Evolutionary conservation across 2,329 filamentous ascomycete species (phyloP).

Genomic region (Stagonosporopsis vannaccii): DNA sequence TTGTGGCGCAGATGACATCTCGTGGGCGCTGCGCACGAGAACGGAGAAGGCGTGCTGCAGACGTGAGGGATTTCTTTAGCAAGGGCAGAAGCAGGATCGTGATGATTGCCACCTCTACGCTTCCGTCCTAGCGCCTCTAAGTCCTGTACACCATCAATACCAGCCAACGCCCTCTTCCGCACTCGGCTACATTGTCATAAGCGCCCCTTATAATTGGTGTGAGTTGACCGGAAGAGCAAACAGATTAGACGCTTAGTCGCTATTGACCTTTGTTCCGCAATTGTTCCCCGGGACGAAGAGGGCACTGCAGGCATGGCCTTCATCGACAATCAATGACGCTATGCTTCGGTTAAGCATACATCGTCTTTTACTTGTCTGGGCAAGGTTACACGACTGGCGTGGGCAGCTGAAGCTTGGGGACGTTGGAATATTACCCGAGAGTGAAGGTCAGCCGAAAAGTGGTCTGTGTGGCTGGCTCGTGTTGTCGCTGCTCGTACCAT

Average conservation of each 20-base stretch:
- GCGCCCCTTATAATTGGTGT: slow-evolving; percentile 24
- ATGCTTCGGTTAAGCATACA: slow-evolving; percentile 14
- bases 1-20: slow-evolving; percentile 20
- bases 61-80: slow-evolving; percentile 22
- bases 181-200: slow-evolving; percentile 15
- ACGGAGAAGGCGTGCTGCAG: slow-evolving; percentile 19
- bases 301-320: neutral
- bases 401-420: slow-evolving; percentile 16
- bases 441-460: slow-evolving; percentile 15
- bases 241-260: neutral
- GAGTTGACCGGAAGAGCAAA: slow-evolving; percentile 1
- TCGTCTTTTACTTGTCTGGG: slow-evolving; percentile 7
- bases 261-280: slow-evolving; percentile 23
- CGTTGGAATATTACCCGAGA: slow-evolving; percentile 11
- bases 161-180: slow-evolving; percentile 22
- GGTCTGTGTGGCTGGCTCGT: slow-evolving; percentile 9
- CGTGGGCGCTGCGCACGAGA: slow-evolving; percentile 19
- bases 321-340: slow-evolving; percentile 13
- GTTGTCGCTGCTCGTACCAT: neutral
- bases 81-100: slow-evolving; percentile 15
- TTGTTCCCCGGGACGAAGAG: slow-evolving; percentile 32
- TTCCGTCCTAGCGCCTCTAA: slow-evolving; percentile 4
- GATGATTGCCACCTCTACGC: slow-evolving; percentile 15
- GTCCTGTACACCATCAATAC: slow-evolving; percentile 18
- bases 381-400: slow-evolving; percentile 10